Evolutionary conservation across 352 stramenopile genomes (phyloP), one percentile per base, ranked within the genome.

Genomic region (Phytophthora vignae): DNA sequence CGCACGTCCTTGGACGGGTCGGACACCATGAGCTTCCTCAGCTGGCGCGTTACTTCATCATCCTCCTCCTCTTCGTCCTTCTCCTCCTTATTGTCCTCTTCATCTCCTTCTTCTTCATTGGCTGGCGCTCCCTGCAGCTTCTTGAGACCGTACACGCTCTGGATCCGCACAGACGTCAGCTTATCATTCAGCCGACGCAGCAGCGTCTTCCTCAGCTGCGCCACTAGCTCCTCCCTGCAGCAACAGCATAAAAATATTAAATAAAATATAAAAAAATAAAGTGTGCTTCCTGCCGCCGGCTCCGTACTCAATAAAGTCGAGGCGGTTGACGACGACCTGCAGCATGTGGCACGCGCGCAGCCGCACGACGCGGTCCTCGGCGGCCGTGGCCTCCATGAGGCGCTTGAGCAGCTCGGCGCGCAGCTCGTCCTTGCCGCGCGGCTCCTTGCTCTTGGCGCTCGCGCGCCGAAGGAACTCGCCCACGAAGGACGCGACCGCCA

Each of bases 1-100:
- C 88, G 81, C 10, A 95, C 87, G 50, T 93, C 85, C 63, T 92
- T 92, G 73, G 77, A 86, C 1, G 88, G 87, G 49, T 95, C 88
- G 1, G 85, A 84, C 3, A 88, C 79, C 76, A 92, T 85, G 21
- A 93, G 75, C 12, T 77, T 87, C 42, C 85, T 68, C 9, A 95
- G 63, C 48, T 89, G 77, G 0, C 29, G 63, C 10, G 76, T 82
- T 38, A 92, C 83, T 11, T 64, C 60, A 57, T 91, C 87, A 9
- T 77, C 71, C 15, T 60, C 53, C 2, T 84, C 64, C 2, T 40
- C 33, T 2, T 40, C 33, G 3, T 40, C 12, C 33, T 40, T 14
- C 9, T 40, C 33, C 3, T 40, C 33, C 1, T 38, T 25, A 25
- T 25, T 2, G 1, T 25, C 22, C 2, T 25, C 22, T 25, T 25